Percentiles rank a stretch among this genome's conserved stretches.
Evolutionary conservation across 768 basidiomycete species (phyloP).

Genomic region (Butyriboletus loyo): DNA sequence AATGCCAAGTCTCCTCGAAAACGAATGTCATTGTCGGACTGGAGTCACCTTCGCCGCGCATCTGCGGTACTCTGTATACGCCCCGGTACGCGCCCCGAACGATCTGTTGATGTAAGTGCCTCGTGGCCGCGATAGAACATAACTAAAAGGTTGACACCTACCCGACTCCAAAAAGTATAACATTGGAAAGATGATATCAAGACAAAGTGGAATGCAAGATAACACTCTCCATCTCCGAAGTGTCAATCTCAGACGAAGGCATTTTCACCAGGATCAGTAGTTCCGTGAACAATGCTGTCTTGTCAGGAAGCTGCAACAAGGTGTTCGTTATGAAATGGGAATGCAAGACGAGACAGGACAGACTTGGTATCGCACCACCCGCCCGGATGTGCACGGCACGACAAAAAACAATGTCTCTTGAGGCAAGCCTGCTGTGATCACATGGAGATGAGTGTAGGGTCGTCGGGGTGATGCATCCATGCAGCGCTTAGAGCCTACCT

Average conservation of each 20-base stretch:
- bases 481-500: not conserved
- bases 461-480: not conserved
- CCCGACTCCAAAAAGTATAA: not conserved
- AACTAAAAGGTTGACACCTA: not conserved
- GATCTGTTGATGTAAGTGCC: no score
- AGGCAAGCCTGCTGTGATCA: not conserved
- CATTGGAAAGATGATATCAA: not conserved
- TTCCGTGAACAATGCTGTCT: conserved; percentile 40
- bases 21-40: not conserved
- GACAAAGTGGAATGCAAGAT: not conserved
- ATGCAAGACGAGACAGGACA: conserved; percentile 11
- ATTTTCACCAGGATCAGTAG: conserved; percentile 31
- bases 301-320: conserved; percentile 39
- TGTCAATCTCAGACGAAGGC: conserved; percentile 8
- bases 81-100: no score
- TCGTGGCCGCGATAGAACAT: not conserved
- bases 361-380: conserved; percentile 72
- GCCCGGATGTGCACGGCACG: conserved; percentile 73
- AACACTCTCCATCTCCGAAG: conserved; percentile 6
- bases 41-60: not conserved
- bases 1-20: not conserved
- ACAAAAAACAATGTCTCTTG: conserved; percentile 71
- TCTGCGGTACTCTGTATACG: not conserved
- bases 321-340: not conserved
- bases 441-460: not conserved